Base-by-base conservation (phyloP, 345 rosid species). In the Eucalyptus albens region DNA sequence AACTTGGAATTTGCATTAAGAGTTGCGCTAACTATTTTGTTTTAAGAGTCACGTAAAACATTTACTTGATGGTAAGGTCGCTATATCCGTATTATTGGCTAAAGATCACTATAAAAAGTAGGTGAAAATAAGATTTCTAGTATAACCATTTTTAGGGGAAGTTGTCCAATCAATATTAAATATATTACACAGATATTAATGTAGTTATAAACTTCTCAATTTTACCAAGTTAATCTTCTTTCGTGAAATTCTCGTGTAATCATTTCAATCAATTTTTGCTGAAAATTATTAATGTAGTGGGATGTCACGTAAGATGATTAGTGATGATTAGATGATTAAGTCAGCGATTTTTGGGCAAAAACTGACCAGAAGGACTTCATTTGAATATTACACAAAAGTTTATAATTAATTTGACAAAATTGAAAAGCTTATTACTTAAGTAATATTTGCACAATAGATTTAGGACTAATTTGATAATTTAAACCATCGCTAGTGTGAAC, bases 351-450 rank as follows among this genome's bases (percentile, higher is more conserved):
- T 65, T 7, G 17, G 72, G 3, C 9, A n/a, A 65, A 65, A 15
- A 65, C 3, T 65, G 7, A 14, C 5, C 2, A 1, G 1, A 65
- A 29, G 2, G 19, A 13, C 72, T n/a, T 6, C 17, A 65, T 29
- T 65, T n/a, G n/a, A 65, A 65, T 65, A 29, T 65, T 65, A 1
- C 3, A 65, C n/a, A 29, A 65, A 65, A 14, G 3, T 29, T 65
- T 29, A 29, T 6, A 3, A 65, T 14, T 29, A 65, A 29, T 29
- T 65, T 29, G 72, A 65, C 2, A 65, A 65, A 65, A 29, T 29
- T 29, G 10, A 65, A 65, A 65, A n/a, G 0, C 1, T 65, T 29
- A 29, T 12, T 4, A n/a, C 0, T 14, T 3, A 65, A 29, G 8
- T 15, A 13, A 29, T 13, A 65, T 14, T 6, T 2, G 3, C 15